A percentile compares a stretch with the other conserved stretches of the same genome.
phyloP scores from a whole-genome alignment of 2,329 filamentous ascomycete species.

The Penicillium sp. region DNA sequence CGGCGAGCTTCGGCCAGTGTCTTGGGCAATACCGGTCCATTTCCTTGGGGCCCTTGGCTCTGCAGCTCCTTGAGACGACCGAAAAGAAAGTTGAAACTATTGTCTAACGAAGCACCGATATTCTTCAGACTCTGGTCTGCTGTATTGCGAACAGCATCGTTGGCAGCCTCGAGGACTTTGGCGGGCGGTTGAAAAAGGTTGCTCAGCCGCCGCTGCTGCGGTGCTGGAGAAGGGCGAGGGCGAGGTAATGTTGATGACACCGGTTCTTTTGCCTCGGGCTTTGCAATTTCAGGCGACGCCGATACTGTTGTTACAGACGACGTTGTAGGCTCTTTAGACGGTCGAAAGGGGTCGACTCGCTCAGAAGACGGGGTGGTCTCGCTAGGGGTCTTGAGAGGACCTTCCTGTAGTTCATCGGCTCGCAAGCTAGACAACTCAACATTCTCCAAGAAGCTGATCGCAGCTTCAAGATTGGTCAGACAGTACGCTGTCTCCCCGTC shows the following conservation, averaged over 20 bases:
- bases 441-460: slow-evolving; percentile 90
- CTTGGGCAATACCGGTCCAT: slow-evolving; percentile 63
- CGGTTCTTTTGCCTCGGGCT: slow-evolving; percentile 27
- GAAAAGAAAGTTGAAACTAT: slow-evolving; percentile 89
- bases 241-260: slow-evolving; percentile 37
- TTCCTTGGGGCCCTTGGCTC: slow-evolving; percentile 46
- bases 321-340: slow-evolving; percentile 25
- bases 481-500: slow-evolving; percentile 96
- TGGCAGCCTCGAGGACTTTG: slow-evolving; percentile 75
- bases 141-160: slow-evolving; percentile 79
- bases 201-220: slow-evolving; percentile 73
- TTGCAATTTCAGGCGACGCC: slow-evolving; percentile 31
- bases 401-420: slow-evolving; percentile 70
- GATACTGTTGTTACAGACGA: slow-evolving; percentile 30
- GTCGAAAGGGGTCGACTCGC: slow-evolving; percentile 26
- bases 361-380: slow-evolving; percentile 26
- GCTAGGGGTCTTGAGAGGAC: slow-evolving; percentile 58
- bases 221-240: slow-evolving; percentile 31
- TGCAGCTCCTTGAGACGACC: slow-evolving; percentile 73
- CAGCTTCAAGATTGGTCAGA: slow-evolving; percentile 90
- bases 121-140: slow-evolving; percentile 91
- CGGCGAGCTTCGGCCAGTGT: slow-evolving; percentile 91
- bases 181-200: slow-evolving; percentile 82
- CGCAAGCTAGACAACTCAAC: slow-evolving; percentile 88
- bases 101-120: slow-evolving; percentile 84